Evolutionary conservation across 176 grass and related monocot species (phyloP).

Genomic region (Typha latifolia): DNA sequence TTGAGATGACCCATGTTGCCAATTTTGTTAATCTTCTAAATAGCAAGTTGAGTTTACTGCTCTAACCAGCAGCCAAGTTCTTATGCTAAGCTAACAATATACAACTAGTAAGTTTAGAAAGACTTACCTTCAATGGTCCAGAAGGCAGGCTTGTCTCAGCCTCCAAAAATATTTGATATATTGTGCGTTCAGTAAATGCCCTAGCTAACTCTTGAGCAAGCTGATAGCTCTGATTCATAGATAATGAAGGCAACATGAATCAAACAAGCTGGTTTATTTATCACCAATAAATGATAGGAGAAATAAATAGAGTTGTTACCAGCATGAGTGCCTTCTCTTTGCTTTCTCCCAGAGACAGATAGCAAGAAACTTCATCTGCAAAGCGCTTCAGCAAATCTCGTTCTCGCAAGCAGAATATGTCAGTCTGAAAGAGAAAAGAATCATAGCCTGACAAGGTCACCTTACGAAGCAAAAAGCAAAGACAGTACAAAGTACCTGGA

Average conservation of each 20-base stretch:
- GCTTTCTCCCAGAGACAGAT: slow-evolving; percentile 55
- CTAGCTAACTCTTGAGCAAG: slow-evolving; percentile 77
- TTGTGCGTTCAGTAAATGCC: slow-evolving; percentile 75
- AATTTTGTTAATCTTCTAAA: neutral
- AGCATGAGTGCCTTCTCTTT: slow-evolving; percentile 75
- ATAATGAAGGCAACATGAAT: slow-evolving; percentile 1
- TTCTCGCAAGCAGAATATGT: slow-evolving; percentile 85
- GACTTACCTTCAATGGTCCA: slow-evolving; percentile 50
- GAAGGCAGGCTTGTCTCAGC: slow-evolving; percentile 46
- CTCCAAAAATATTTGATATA: slow-evolving; percentile 68
- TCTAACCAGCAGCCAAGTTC: no score
- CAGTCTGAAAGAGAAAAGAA: slow-evolving; percentile 31
- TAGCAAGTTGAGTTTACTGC: neutral
- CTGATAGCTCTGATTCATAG: slow-evolving; percentile 64
- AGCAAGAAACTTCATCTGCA: slow-evolving; percentile 45
- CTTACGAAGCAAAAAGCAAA: neutral
- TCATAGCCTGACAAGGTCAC: neutral
- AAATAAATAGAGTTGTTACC: slow-evolving; percentile 35
- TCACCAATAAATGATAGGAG: slow-evolving; percentile 7
- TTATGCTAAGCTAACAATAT: neutral
- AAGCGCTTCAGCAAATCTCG: slow-evolving; percentile 65
- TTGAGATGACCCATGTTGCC: neutral
- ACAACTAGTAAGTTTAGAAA: slow-evolving; percentile 5
- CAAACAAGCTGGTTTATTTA: slow-evolving; percentile 1
- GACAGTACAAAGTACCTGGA: slow-evolving; percentile 58